Percentiles rank a stretch among this genome's conserved stretches.
Conservation (phyloP, 495 filamentous ascomycete genomes). For the Penicillium longicatenatum region DNA sequence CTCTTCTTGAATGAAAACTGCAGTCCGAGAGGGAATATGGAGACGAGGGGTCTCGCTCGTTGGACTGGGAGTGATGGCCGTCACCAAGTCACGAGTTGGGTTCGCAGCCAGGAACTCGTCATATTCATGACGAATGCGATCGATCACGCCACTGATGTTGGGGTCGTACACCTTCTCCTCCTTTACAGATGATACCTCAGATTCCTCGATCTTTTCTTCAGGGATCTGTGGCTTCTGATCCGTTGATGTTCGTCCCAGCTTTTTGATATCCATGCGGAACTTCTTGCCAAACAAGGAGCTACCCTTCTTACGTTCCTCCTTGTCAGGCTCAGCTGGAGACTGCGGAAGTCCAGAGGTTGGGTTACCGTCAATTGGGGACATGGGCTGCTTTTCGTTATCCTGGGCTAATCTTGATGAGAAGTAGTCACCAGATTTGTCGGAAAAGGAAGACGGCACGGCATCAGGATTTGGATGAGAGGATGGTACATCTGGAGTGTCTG, state of each 20-base stretch:
- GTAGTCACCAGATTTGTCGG: slow-evolving; percentile 62
- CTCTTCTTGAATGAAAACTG: slow-evolving; percentile 94
- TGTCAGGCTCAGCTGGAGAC: slow-evolving; percentile 67
- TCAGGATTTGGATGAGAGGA: slow-evolving; percentile 40
- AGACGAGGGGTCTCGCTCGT: slow-evolving; percentile 85
- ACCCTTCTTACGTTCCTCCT: slow-evolving; percentile 69
- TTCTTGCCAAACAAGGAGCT: slow-evolving; percentile 80
- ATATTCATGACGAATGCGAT: slow-evolving; percentile 76
- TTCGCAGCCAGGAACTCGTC: slow-evolving; percentile 65
- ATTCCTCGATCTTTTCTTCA: slow-evolving; percentile 85
- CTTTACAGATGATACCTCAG: slow-evolving; percentile 61
- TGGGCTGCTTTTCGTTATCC: slow-evolving; percentile 38
- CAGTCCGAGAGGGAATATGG: slow-evolving; percentile 74
- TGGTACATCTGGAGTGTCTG: slow-evolving; percentile 21
- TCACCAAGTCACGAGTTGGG: slow-evolving; percentile 55
- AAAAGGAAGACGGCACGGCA: slow-evolving; percentile 46
- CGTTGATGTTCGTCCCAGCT: slow-evolving; percentile 72
- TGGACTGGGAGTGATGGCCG: slow-evolving; percentile 73
- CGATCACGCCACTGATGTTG: slow-evolving; percentile 77
- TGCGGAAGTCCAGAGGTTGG: slow-evolving; percentile 50
- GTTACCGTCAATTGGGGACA: slow-evolving; percentile 51
- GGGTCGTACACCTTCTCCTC: slow-evolving; percentile 81
- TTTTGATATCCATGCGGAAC: slow-evolving; percentile 87
- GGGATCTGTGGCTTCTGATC: slow-evolving; percentile 72
- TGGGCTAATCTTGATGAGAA: slow-evolving; percentile 52